A percentile compares a stretch with the other conserved stretches of the same genome.
phyloP scores from a whole-genome alignment of 2,329 filamentous ascomycete genomes.

The Botrytis deweyae region DNA sequence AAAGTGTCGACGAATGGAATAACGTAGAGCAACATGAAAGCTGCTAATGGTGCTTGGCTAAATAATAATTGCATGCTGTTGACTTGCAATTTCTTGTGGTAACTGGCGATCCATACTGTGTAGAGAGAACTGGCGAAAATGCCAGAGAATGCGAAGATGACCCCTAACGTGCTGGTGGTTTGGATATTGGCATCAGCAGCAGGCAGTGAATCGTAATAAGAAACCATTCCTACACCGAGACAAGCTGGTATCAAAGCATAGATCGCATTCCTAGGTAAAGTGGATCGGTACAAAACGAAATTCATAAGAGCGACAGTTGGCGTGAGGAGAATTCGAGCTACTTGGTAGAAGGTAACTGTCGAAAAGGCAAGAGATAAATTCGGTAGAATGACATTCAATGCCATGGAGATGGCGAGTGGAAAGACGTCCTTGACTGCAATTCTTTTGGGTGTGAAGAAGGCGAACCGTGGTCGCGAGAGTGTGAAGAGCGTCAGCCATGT shows the following conservation, averaged over 20 bases:
- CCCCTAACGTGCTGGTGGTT: conserved; percentile 57
- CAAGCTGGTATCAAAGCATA: conserved; percentile 60
- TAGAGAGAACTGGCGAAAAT: conserved; percentile 66
- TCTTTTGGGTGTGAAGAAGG: conserved; percentile 58
- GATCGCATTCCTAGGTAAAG: conserved; percentile 53
- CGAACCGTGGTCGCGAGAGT: conserved; percentile 57
- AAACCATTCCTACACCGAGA: conserved; percentile 62
- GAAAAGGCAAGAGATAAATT: conserved; percentile 68
- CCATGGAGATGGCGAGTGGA: conserved; percentile 66
- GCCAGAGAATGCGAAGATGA: conserved; percentile 62
- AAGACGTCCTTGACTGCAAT: conserved; percentile 57
- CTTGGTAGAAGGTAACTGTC: conserved; percentile 68
- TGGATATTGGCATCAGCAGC: conserved; percentile 49
- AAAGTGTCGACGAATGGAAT: conserved; percentile 66
- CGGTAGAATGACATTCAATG: conserved; percentile 66
- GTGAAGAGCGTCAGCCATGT: conserved; percentile 63
- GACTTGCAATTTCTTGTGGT: conserved; percentile 64
- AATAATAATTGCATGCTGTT: conserved; percentile 68
- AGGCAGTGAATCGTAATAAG: conserved; percentile 65
- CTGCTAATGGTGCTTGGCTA: conserved; percentile 65
- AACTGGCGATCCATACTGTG: conserved; percentile 67
- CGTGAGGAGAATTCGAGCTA: conserved; percentile 65
- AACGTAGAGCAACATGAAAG: conserved; percentile 61
- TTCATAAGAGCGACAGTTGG: conserved; percentile 66
- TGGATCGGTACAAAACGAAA: conserved; percentile 57